These are phyloP conservation scores for Cylindrotheca closterium DNA, from an alignment of 108 stramenopile genomes.

Conservation along the genomic window DNA sequence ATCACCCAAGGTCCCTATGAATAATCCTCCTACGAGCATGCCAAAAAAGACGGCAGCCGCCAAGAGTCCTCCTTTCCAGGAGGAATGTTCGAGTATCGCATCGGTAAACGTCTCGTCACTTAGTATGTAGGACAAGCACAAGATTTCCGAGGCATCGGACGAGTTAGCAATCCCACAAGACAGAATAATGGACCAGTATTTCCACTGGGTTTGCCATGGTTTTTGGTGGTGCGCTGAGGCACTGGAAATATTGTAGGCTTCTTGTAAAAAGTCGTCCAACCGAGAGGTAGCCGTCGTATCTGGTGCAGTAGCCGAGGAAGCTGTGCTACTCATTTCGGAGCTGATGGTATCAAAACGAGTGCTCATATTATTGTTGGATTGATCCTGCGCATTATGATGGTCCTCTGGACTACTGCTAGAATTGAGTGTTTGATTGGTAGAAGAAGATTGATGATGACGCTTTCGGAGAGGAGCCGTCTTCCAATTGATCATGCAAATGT, in stretches of 20 bases:
- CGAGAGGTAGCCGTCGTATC: too few species aligned
- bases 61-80: conserved; percentile 39
- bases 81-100: conserved; percentile 1
- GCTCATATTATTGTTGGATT: too few species aligned
- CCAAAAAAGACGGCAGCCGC: conserved; percentile 79
- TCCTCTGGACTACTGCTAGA: too few species aligned
- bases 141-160: conserved; percentile 74
- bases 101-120: conserved; percentile 51
- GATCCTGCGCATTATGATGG: too few species aligned
- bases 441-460: too few species aligned
- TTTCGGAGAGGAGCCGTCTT: too few species aligned
- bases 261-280: background rate
- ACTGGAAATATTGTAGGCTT: background rate
- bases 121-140: conserved; percentile 72
- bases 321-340: too few species aligned
- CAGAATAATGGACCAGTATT: conserved; percentile 72
- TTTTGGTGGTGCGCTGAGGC: background rate
- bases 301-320: too few species aligned
- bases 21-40: conserved; percentile 76
- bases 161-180: conserved; percentile 70
- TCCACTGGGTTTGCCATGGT: conserved; percentile 34
- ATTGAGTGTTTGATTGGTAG: too few species aligned
- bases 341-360: too few species aligned
- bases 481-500: too few species aligned
- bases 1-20: conserved; percentile 64